Base-by-base conservation (phyloP, 495 filamentous ascomycete genomes). In the Daldinia grandis region DNA sequence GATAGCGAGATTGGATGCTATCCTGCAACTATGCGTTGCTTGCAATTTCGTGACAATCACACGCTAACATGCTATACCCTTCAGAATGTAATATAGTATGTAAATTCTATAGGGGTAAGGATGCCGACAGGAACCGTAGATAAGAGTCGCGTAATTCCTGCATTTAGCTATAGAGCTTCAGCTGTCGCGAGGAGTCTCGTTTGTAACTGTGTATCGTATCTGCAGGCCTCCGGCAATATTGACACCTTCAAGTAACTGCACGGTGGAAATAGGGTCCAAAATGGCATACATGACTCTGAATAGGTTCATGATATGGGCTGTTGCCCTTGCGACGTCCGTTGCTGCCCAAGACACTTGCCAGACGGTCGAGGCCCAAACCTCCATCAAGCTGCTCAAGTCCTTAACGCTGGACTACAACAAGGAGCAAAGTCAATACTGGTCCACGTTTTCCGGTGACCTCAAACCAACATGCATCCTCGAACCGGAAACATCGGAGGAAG, bases 391-490 rank as follows among this genome's bases (percentile, higher is more conserved):
- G 5, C 50, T 72, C 56, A 68, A 69, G 33, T 37, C 58, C 8
- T 56, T 57, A 12, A 44, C 69, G 12, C n/a, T 74, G 14, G 42
- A 69, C 25, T 85, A 79, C 62, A 64, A 49, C 12, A 62, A 66
- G 44, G 82, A 82, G 62, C 78, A 87, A 28, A 75, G 67, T 25
- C 69, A 85, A 40, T 87, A 86, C 64, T 86, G 81, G 82, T 84
- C 81, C 15, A 81, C 82, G 0, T 71, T 73, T 6, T 79, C 80
- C 54, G 78, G 76, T 15, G 81, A 81, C 21, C 74, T 82, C 25
- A 76, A 71, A 56, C 83, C 85, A 9, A 73, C 80, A 3, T 87
- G 85, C 57, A 82, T 82, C 25, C 71, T 86, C 55, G 74, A 80
- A 66, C 85, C 84, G n/a, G 76, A 72, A 15, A 75, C 72, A 9